Evolutionary conservation across 768 basidiomycete genomes (phyloP).

Genomic region (Lactarius trivialis): DNA sequence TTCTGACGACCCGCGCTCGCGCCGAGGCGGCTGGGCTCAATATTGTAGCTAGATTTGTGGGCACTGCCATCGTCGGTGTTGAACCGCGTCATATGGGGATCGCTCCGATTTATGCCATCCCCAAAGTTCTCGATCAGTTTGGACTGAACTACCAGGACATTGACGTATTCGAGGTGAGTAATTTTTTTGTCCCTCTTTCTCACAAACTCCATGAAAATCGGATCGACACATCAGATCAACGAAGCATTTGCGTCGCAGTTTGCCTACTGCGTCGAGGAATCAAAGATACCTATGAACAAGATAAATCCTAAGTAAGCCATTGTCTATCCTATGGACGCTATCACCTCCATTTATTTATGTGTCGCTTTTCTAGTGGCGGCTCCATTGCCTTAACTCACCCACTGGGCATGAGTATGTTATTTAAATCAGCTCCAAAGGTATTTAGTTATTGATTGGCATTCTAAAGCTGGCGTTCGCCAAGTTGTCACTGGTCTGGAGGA

Average conservation of each 20-base stretch:
- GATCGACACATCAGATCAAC: slow-evolving; percentile 50
- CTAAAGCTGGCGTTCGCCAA: slow-evolving; percentile 73
- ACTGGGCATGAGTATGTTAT: slow-evolving; percentile 68
- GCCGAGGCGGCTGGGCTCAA: slow-evolving; percentile 74
- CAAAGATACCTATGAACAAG: slow-evolving; percentile 68
- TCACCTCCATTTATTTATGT: neutral
- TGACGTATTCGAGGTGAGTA: slow-evolving; percentile 63
- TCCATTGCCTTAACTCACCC: slow-evolving; percentile 82
- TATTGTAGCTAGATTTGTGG: slow-evolving; percentile 79
- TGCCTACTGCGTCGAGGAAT: slow-evolving; percentile 82
- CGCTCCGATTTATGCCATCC: slow-evolving; percentile 64
- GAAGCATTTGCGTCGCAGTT: slow-evolving; percentile 93
- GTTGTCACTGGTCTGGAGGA: slow-evolving; percentile 85
- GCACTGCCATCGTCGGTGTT: slow-evolving; percentile 71
- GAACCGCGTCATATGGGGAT: slow-evolving; percentile 78
- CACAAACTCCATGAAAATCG: neutral
- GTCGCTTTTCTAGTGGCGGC: slow-evolving; percentile 52
- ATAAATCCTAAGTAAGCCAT: slow-evolving; percentile 75
- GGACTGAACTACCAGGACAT: slow-evolving; percentile 67
- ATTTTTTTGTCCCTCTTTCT: neutral
- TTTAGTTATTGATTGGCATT: slow-evolving; percentile 3
- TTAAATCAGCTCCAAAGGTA: slow-evolving; percentile 16
- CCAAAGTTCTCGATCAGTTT: slow-evolving; percentile 53
- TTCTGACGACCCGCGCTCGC: slow-evolving; percentile 72
- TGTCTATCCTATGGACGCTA: neutral